Percentiles rank a stretch among this genome's conserved stretches.
phyloP scores from a whole-genome alignment of 306 rosid species.

The Pyrus communis region DNA sequence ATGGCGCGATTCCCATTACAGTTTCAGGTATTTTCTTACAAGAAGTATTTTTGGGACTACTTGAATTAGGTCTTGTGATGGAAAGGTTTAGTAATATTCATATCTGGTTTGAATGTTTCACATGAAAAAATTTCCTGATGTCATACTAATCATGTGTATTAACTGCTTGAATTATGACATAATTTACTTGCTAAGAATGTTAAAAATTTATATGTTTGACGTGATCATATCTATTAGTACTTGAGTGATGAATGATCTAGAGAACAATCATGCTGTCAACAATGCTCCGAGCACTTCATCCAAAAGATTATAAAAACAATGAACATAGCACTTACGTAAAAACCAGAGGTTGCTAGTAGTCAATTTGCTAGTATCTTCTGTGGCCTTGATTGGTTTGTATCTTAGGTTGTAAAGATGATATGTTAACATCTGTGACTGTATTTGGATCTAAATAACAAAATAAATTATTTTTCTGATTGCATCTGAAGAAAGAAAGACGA shows the following conservation, averaged over 20 bases:
- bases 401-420: neutral
- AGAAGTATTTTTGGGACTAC: neutral
- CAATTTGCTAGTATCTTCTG: neutral
- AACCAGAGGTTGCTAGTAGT: neutral
- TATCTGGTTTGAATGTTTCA: neutral
- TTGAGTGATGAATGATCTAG: neutral
- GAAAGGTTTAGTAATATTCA: neutral
- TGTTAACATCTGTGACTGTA: neutral
- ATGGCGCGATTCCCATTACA: conserved; percentile 87
- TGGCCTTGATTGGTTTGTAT: neutral
- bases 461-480: neutral
- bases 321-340: neutral
- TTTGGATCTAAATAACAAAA: neutral
- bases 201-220: neutral
- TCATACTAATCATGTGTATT: too few species aligned
- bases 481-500: neutral
- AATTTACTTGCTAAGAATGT: neutral
- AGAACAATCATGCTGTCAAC: neutral
- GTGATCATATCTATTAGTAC: neutral
- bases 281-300: neutral
- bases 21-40: conserved; percentile 60
- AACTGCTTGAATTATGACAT: neutral
- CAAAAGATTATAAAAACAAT: too few species aligned
- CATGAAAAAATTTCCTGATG: neutral
- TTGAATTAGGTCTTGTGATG: conserved; percentile 20